Conservation (phyloP, 2,329 filamentous ascomycete genomes). For the Thyridium curvatum region DNA sequence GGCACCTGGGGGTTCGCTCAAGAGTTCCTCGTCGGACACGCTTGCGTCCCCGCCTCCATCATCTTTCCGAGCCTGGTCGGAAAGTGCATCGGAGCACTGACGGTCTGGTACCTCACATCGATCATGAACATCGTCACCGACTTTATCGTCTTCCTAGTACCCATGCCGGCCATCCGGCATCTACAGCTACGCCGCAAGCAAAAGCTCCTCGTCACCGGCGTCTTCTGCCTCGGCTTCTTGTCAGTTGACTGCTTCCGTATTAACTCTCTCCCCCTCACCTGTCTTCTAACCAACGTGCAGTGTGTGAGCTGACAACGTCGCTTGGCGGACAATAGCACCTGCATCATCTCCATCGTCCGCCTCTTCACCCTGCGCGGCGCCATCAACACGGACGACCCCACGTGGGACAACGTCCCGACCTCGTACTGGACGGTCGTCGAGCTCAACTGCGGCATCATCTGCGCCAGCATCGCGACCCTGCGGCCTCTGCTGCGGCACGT, state of each 20-base stretch:
- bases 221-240: constrained; percentile 20
- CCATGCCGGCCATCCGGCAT: constrained; percentile 15
- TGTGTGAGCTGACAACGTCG: constrained; percentile 6
- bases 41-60: constrained; percentile 18
- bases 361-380: constrained; percentile 19
- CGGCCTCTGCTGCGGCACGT: background rate
- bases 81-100: constrained; percentile 17
- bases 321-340: constrained; percentile 8
- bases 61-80: constrained; percentile 12
- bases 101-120: constrained; percentile 20
- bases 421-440: constrained; percentile 10
- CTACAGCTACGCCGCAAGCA: constrained; percentile 14
- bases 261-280: too few relatives aligned
- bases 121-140: constrained; percentile 18
- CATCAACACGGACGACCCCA: constrained; percentile 12
- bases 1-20: constrained; percentile 19
- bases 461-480: background rate
- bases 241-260: too few relatives aligned
- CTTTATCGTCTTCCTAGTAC: constrained; percentile 16
- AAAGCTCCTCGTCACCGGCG: constrained; percentile 12
- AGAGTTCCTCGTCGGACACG: constrained; percentile 18
- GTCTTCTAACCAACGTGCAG: too few relatives aligned
- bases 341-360: constrained; percentile 19
- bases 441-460: background rate
- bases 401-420: constrained; percentile 22